These are phyloP conservation scores for Leersia perrieri DNA, from an alignment of 176 grass and related monocot genomes.

Conservation along the genomic window DNA sequence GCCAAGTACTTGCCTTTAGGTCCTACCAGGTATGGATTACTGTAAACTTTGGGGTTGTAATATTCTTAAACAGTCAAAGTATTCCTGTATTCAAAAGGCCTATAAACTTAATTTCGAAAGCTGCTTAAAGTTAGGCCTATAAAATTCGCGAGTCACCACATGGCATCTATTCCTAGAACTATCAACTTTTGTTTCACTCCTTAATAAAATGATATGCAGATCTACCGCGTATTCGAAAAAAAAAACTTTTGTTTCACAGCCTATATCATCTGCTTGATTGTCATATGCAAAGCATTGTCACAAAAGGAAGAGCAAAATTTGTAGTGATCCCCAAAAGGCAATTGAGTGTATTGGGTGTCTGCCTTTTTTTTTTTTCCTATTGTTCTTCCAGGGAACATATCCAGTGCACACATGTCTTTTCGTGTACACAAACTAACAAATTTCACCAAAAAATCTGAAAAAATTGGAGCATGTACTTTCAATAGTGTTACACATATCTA, in stretches of 20 bases:
- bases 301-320: not conserved
- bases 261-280: constrained; percentile 1
- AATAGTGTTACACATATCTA: too few relatives aligned
- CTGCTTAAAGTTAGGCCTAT: not conserved
- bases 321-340: not conserved
- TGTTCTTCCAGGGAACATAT: too few relatives aligned
- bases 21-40: constrained; percentile 79
- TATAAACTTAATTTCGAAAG: constrained; percentile 27
- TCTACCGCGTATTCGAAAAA: too few relatives aligned
- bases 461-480: too few relatives aligned
- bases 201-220: too few relatives aligned
- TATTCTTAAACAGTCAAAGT: constrained; percentile 6
- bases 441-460: too few relatives aligned
- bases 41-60: constrained; percentile 16
- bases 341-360: constrained; percentile 15
- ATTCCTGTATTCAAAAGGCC: constrained; percentile 21
- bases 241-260: not conserved
- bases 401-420: too few relatives aligned
- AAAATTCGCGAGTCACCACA: not conserved
- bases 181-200: too few relatives aligned
- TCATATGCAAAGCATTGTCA: not conserved
- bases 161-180: not conserved
- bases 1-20: constrained; percentile 92
- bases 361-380: constrained; percentile 1
- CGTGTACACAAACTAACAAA: too few relatives aligned